Evolutionary conservation across 192 early-diverging fungal genomes (phyloP).

Genomic region (Pilaira anomala): DNA sequence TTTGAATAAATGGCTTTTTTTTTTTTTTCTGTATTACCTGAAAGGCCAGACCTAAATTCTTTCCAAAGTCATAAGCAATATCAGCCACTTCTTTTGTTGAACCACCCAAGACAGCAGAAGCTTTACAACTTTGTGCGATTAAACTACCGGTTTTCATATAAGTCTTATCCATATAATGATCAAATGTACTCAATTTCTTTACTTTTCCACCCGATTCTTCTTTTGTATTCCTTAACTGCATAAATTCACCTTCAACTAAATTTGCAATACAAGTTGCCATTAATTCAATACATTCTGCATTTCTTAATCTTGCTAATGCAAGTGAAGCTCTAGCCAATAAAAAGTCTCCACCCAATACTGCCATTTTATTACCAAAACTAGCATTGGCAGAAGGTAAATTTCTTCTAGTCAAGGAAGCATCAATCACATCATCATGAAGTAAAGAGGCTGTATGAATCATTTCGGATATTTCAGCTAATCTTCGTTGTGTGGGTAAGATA

Average conservation of each 20-base stretch:
- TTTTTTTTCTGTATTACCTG: conserved; percentile 70
- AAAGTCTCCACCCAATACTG: conserved; percentile 92
- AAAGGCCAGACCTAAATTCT: conserved; percentile 90
- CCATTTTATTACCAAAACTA: conserved; percentile 96
- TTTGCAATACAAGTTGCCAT: conserved; percentile 90
- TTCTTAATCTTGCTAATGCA: conserved; percentile 83
- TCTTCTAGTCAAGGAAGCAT: conserved; percentile 66
- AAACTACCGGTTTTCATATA: conserved; percentile 94
- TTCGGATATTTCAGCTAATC: conserved; percentile 95
- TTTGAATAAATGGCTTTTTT: too few species aligned
- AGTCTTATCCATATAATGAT: conserved; percentile 93
- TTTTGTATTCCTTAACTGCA: conserved; percentile 82
- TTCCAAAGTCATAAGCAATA: conserved; percentile 84
- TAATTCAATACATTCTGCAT: conserved; percentile 90
- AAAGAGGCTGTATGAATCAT: conserved; percentile 98
- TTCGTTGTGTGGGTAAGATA: conserved; percentile 85
- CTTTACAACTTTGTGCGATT: conserved; percentile 89
- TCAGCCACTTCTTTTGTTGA: conserved; percentile 67
- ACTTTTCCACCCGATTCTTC: conserved; percentile 30
- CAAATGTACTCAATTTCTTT: conserved; percentile 54
- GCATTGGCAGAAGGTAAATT: conserved; percentile 75
- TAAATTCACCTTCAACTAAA: conserved; percentile 96
- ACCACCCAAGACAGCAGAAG: conserved; percentile 83
- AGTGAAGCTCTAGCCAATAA: conserved; percentile 89
- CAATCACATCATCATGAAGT: conserved; percentile 91